Conservation (phyloP, 805 yeast genomes). For the Vanderwaltozyma tropicalis region DNA sequence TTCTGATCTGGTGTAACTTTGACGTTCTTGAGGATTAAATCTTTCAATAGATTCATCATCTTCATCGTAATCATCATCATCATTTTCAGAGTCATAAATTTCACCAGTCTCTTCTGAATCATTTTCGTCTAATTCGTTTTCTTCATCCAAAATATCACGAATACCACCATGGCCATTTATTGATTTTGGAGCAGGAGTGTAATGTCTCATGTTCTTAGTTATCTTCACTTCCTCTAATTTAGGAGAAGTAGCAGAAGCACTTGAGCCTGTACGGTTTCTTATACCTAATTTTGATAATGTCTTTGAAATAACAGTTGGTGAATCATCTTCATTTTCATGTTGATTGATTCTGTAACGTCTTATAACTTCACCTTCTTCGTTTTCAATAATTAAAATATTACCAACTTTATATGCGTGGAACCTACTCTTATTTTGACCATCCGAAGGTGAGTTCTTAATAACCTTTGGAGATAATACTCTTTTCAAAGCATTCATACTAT, state of each 20-base stretch:
- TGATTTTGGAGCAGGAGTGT: slow-evolving; percentile 7
- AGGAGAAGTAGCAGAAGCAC: background rate
- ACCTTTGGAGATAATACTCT: background rate
- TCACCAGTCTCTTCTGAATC: slow-evolving; percentile 8
- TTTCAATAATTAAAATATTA: slow-evolving; percentile 71
- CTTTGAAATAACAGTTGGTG: slow-evolving; percentile 27
- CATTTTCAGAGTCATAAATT: slow-evolving; percentile 9
- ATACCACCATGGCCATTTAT: background rate
- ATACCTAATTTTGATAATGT: slow-evolving; percentile 51
- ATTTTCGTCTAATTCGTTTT: background rate
- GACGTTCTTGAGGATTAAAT: slow-evolving; percentile 2
- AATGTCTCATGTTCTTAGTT: slow-evolving; percentile 1
- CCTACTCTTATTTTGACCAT: slow-evolving; percentile 11
- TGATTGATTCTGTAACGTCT: slow-evolving; percentile 70
- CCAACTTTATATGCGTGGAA: slow-evolving; percentile 63
- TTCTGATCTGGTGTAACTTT: slow-evolving; percentile 10
- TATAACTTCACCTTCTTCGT: slow-evolving; percentile 83
- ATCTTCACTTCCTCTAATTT: background rate
- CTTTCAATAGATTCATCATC: slow-evolving; percentile 3
- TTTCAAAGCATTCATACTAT: slow-evolving; percentile 1
- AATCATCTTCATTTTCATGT: slow-evolving; percentile 27
- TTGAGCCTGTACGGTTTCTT: slow-evolving; percentile 2
- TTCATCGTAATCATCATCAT: background rate
- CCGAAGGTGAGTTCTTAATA: background rate
- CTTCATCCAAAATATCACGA: too few species aligned